Evolutionary conservation across 179 eudicot genomes (phyloP).

Genomic region (Silene vulgaris): DNA sequence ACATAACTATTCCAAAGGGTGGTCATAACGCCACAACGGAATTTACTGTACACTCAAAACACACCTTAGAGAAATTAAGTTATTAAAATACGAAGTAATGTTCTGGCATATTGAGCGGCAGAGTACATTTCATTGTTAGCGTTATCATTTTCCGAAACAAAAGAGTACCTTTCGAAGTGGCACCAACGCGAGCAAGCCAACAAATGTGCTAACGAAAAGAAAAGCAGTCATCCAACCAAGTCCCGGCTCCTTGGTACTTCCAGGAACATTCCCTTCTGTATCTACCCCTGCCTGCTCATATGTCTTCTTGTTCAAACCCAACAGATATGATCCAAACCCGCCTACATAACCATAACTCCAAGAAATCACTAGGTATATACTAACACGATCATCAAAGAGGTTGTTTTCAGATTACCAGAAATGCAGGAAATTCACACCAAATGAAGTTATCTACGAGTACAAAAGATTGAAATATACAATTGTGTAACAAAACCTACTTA

Average conservation of each 20-base stretch:
- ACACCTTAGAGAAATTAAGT: too few relatives aligned
- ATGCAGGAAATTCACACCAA: conserved; percentile 6
- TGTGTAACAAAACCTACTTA: not conserved
- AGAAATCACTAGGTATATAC: too few relatives aligned
- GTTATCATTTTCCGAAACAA: not conserved
- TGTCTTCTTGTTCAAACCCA: conserved; percentile 71
- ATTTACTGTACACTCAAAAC: too few relatives aligned
- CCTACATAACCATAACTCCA: conserved; percentile 34
- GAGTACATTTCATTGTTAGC: too few relatives aligned
- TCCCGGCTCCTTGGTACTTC: conserved; percentile 57
- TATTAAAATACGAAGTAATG: too few relatives aligned
- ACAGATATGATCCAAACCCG: conserved; percentile 77
- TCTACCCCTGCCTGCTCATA: conserved; percentile 75
- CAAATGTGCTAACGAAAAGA: conserved; percentile 66
- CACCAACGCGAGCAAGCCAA: conserved; percentile 75
- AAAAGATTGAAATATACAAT: too few relatives aligned
- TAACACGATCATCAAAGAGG: too few relatives aligned
- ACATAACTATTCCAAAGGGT: not conserved
- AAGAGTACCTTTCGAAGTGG: conserved; percentile 72
- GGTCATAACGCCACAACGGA: too few relatives aligned
- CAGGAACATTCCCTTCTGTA: conserved; percentile 59
- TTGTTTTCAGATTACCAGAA: too few relatives aligned
- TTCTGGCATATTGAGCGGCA: too few relatives aligned
- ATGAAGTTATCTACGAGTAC: not conserved
- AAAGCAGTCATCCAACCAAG: conserved; percentile 85